Base-by-base conservation (phyloP, 2,329 filamentous ascomycete genomes). In the Leptodontidium sp. region DNA sequence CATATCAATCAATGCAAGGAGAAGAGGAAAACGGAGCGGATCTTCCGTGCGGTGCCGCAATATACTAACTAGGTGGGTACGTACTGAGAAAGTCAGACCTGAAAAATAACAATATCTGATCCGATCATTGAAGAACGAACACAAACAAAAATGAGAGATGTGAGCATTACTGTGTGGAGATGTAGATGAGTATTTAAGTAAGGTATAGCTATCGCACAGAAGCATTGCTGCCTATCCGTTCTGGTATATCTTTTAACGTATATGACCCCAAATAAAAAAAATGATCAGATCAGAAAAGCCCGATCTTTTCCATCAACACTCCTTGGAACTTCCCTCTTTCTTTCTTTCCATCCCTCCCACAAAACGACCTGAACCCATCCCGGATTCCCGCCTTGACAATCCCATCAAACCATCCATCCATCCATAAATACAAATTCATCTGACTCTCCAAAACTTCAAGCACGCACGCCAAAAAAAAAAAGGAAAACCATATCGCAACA, bases 351-450 rank as follows among this genome's bases (percentile, higher is more conserved):
- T 49, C 5, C 45, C 9, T 5, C 17, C 49, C 9, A 24, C 17
- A 4, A 8, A 11, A 4, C 24, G 7, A 24, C 9, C 49, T 12
- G 2, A 8, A 24, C 11, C 49, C 4, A 52, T 35, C 24, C 49
- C 21, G 24, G 9, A 52, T 21, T 24, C 43, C 43, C 11, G 11
- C 43, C 17, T n/a, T 7, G 21, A 9, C 6, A 21, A 21, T 21
- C 21, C 21, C 21, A 21, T 12, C n/a, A 21, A 55, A 29, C 12
- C 47, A 50, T 32, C 63, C 53, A 12, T 21, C 26, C 61, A 43
- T 57, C 49, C 62, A 64, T 64, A 55, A 45, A 64, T 55, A 53
- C 62, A 64, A 38, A 53, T n/a, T n/a, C 49, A n/a, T 15, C 26
- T 21, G 12, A 4, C 26, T 50, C 29, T 11, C 53, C 15, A 7